Evolutionary conservation across 2,329 filamentous ascomycete genomes (phyloP).

Genomic region (Didymella sp.): DNA sequence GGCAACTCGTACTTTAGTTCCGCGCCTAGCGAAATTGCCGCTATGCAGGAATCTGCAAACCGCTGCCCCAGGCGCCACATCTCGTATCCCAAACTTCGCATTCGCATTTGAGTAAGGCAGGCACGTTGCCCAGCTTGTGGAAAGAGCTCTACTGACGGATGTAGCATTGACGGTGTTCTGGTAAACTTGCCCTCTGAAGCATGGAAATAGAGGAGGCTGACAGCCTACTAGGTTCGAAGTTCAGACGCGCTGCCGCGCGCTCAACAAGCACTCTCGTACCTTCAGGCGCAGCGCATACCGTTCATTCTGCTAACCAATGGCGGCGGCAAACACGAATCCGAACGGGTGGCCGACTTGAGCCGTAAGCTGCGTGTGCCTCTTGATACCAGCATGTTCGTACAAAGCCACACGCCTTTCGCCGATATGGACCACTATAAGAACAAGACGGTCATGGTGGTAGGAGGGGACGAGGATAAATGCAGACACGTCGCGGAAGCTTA

Average conservation of each 20-base stretch:
- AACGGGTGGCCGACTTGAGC: constrained; percentile 74
- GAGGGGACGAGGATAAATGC: constrained; percentile 63
- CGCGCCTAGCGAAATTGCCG: not conserved
- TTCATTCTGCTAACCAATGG: constrained; percentile 97
- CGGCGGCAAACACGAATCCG: constrained; percentile 81
- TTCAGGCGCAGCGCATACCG: constrained; percentile 78
- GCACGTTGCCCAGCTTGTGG: constrained; percentile 18
- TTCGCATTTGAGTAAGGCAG: constrained; percentile 64
- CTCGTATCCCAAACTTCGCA: constrained; percentile 55
- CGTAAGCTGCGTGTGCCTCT: constrained; percentile 69
- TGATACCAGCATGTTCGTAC: constrained; percentile 75
- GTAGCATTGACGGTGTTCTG: constrained; percentile 91
- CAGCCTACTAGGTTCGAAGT: constrained; percentile 60
- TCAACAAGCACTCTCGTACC: constrained; percentile 71
- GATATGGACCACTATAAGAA: constrained; percentile 66
- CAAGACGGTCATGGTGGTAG: constrained; percentile 58
- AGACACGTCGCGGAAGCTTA: constrained; percentile 73
- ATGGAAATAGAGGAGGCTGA: not conserved
- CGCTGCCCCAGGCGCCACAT: constrained; percentile 25
- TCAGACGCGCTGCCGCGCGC: constrained; percentile 81
- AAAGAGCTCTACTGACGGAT: constrained; percentile 30
- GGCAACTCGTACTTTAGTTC: constrained; percentile 1
- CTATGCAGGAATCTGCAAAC: constrained; percentile 39
- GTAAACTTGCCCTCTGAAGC: constrained; percentile 52
- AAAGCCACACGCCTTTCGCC: constrained; percentile 90